These are phyloP conservation scores for Neospermospora avenae DNA, from an alignment of 2,329 filamentous ascomycete genomes.

Conservation along the genomic window DNA sequence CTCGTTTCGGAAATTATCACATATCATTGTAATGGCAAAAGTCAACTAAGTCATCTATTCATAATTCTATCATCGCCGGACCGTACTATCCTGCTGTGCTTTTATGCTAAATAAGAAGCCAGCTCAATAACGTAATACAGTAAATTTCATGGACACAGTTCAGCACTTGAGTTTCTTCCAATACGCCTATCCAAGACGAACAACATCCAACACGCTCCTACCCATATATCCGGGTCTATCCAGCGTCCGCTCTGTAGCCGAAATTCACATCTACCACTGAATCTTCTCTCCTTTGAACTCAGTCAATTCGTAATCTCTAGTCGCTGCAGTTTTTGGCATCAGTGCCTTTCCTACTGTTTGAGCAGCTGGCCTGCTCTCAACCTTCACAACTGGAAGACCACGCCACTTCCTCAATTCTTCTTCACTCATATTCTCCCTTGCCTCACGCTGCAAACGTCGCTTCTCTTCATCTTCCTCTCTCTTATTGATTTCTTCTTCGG, in stretches of 20 bases:
- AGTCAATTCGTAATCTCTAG: not conserved
- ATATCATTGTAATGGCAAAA: too few relatives aligned
- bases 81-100: too few relatives aligned
- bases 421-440: not conserved
- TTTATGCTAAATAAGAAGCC: too few relatives aligned
- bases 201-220: too few relatives aligned
- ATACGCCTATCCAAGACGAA: not conserved
- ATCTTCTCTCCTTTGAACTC: not conserved
- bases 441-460: not conserved
- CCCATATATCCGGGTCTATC: too few relatives aligned
- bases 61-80: too few relatives aligned
- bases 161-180: too few relatives aligned
- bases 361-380: not conserved
- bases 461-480: not conserved
- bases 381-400: not conserved
- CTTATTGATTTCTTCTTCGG: slow-evolving; percentile 1
- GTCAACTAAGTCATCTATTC: too few relatives aligned
- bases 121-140: too few relatives aligned
- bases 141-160: too few relatives aligned
- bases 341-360: not conserved
- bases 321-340: not conserved
- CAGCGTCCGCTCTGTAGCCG: too few relatives aligned
- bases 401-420: not conserved
- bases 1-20: too few relatives aligned
- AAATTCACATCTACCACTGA: not conserved